phyloP scores from a whole-genome alignment of 495 filamentous ascomycete genomes.

The Trichoderma parareesei region DNA sequence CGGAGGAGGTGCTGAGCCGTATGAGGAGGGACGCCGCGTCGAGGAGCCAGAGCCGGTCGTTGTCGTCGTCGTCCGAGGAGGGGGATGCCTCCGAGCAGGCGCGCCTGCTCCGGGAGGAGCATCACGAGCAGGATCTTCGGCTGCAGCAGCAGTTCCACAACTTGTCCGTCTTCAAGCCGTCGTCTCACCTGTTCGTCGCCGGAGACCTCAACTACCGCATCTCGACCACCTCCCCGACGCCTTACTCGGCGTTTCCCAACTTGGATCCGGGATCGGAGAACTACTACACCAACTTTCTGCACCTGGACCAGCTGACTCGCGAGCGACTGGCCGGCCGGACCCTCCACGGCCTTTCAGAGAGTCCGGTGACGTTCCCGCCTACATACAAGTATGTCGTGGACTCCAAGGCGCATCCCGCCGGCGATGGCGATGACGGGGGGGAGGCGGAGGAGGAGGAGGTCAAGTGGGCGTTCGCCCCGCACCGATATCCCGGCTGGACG shows the following conservation, averaged over 20 bases:
- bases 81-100: constrained; percentile 18
- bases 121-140: constrained; percentile 10
- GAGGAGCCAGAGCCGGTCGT: constrained; percentile 14
- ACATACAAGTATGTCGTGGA: constrained; percentile 71
- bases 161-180: constrained; percentile 58
- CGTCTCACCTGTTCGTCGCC: constrained; percentile 71
- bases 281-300: constrained; percentile 47
- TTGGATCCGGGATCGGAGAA: constrained; percentile 48
- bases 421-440: constrained; percentile 12
- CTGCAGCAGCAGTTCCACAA: constrained; percentile 24
- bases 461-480: constrained; percentile 65
- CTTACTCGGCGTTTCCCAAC: constrained; percentile 45
- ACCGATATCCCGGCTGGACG: constrained; percentile 90
- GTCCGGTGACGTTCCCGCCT: constrained; percentile 70
- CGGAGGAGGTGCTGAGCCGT: constrained; percentile 21
- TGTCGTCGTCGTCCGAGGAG: constrained; percentile 16
- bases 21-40: constrained; percentile 6
- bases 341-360: constrained; percentile 69
- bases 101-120: constrained; percentile 3
- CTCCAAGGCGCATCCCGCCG: constrained; percentile 11
- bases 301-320: constrained; percentile 65
- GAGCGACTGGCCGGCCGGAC: constrained; percentile 58
- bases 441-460: constrained; percentile 23
- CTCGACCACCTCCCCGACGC: constrained; percentile 46
- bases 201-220: constrained; percentile 97